Percentiles rank a stretch among this genome's conserved stretches.
Conservation (phyloP, 2,329 filamentous ascomycete genomes). For the Ceratocystis eucalypticola region DNA sequence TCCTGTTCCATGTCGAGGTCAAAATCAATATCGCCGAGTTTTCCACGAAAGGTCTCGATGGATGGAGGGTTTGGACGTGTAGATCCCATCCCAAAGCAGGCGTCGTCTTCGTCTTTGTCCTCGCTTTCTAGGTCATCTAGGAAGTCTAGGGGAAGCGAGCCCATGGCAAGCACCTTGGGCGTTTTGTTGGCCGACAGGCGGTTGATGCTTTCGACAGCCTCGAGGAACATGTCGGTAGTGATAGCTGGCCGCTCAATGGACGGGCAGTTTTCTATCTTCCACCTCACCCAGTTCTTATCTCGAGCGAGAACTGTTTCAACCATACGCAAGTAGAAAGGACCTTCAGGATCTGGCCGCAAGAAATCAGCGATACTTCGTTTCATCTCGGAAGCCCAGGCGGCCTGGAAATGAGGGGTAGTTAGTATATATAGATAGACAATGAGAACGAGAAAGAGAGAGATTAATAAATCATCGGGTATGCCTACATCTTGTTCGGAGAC, state of each 20-base stretch:
- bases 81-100: background rate
- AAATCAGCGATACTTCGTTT: constrained; percentile 70
- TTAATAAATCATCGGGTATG: background rate
- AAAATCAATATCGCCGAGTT: constrained; percentile 67
- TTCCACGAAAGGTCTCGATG: constrained; percentile 44
- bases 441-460: background rate
- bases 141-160: constrained; percentile 65
- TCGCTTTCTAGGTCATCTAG: constrained; percentile 43
- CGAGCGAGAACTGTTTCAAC: constrained; percentile 89
- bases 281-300: constrained; percentile 97
- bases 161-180: constrained; percentile 53
- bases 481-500: constrained; percentile 73
- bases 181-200: constrained; percentile 58
- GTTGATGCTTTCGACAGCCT: constrained; percentile 52
- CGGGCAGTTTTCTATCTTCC: constrained; percentile 91
- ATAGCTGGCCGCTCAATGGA: constrained; percentile 68
- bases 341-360: constrained; percentile 65
- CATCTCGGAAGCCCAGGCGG: constrained; percentile 72
- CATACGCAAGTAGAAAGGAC: constrained; percentile 89
- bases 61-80: background rate
- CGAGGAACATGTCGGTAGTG: constrained; percentile 51
- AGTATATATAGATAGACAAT: background rate
- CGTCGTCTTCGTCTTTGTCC: constrained; percentile 31
- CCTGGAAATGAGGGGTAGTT: constrained; percentile 27
- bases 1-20: constrained; percentile 71